Evolutionary conservation across 2,329 filamentous ascomycete species (phyloP), one percentile per base, ranked within the genome.

Genomic region (Phoma sp.): DNA sequence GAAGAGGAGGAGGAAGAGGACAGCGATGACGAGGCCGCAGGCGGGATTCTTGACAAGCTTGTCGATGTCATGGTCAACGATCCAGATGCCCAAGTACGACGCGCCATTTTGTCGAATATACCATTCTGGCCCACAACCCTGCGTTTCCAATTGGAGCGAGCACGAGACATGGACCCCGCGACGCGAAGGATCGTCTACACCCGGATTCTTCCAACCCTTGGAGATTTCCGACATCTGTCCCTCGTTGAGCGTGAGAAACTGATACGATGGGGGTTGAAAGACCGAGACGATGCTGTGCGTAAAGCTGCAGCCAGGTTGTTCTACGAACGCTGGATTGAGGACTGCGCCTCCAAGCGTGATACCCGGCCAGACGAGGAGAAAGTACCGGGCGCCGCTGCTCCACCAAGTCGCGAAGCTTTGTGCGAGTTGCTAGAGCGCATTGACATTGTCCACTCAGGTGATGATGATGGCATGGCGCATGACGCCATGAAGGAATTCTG

Each of bases 401-500:
- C 71, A 5, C 74, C 73, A 9, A 93, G 83, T 55, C 84, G 95
- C 9, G 88, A 93, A n/a, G 92, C 90, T 0, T 81, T 99, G 5
- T 83, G 95, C 3, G 95, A 99, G 73, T 83, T 99, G 0, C 81
- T 99, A 4, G 95, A 99, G 77, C 87, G 95, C 62, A 95, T 99
- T 56, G 93, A 99, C 65, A 87, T 98, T 2, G 86, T 96, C 59
- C 95, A 95, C 71, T 93, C 92, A 4, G 93, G 92, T 1, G 86
- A 90, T 17, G 93, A 97, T 72, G 91, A 89, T 49, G 96, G 95
- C 5, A 91, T 98, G 54, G 93, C 92, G 1, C 83, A 96, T 7
- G 91, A 97, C 70, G 95, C 95, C 1, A 97, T 99, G 93, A 89
- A 86, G 57, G 91, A 92, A 40, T 98, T 99, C 76, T 99, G 95